Evolutionary conservation across 306 rosid genomes (phyloP).

Genomic region (Ziziphus jujuba): DNA sequence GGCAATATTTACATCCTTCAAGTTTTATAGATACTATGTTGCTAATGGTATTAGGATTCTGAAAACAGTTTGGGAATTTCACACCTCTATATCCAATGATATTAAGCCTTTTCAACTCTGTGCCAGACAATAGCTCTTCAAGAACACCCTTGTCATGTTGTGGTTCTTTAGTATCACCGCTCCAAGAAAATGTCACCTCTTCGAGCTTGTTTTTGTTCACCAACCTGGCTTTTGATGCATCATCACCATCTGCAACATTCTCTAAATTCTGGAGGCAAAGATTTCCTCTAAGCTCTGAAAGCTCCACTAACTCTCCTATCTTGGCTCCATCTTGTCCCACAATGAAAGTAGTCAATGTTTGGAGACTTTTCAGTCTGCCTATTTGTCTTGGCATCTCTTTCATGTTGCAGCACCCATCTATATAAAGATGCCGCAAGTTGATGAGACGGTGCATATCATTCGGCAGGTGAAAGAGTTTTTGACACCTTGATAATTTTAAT

Average conservation of each 20-base stretch:
- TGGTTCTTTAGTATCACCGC: not conserved
- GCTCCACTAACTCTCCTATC: not conserved
- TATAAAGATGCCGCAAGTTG: too few species aligned
- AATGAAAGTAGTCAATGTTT: not conserved
- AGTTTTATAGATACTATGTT: not conserved
- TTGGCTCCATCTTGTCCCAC: not conserved
- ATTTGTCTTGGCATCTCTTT: too few species aligned
- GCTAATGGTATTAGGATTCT: not conserved
- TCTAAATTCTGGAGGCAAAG: slow-evolving; percentile 7
- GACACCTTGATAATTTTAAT: too few species aligned
- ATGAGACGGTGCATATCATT: too few species aligned
- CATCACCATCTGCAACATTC: not conserved
- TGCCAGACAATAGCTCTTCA: not conserved
- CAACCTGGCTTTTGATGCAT: slow-evolving; percentile 10
- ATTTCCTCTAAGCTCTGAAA: slow-evolving; percentile 3
- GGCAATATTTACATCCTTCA: not conserved
- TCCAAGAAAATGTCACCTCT: slow-evolving; percentile 9
- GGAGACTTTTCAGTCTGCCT: too few species aligned
- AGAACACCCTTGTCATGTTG: not conserved
- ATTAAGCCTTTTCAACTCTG: not conserved
- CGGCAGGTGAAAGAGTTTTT: not conserved
- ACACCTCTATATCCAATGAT: slow-evolving; percentile 14
- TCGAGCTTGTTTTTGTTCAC: slow-evolving; percentile 12
- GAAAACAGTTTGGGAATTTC: slow-evolving; percentile 23
- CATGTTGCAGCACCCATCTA: too few species aligned